Evolutionary conservation across 202 grass and related monocot genomes (phyloP).

Genomic region (Carex arenaria): DNA sequence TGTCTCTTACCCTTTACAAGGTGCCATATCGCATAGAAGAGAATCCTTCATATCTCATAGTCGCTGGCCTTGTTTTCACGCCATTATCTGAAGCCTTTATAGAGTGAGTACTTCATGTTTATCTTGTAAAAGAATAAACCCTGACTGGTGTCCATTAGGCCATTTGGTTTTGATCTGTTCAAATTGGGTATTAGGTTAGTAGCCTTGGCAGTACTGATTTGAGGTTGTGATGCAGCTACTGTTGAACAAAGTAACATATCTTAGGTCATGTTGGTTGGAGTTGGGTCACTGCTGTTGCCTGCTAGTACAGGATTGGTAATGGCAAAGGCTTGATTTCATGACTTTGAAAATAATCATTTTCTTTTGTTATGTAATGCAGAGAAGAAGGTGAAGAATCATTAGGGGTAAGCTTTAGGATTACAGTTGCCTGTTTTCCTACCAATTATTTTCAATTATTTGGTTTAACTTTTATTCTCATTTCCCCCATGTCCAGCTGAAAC

Average conservation of each 20-base stretch:
- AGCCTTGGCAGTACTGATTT: not conserved
- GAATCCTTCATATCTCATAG: conserved; percentile 87
- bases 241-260: not conserved
- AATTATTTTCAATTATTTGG: not conserved
- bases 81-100: conserved; percentile 92
- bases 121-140: conserved; percentile 2
- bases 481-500: conserved; percentile 49
- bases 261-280: not conserved
- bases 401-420: conserved; percentile 66
- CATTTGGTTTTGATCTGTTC: not conserved
- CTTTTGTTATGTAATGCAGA: conserved; percentile 41
- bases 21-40: conserved; percentile 77
- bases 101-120: conserved; percentile 55
- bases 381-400: conserved; percentile 88
- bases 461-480: conserved; percentile 6
- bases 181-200: not conserved
- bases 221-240: not conserved
- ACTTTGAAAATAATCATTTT: not conserved
- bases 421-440: conserved; percentile 14
- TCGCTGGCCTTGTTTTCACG: conserved; percentile 94
- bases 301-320: not conserved
- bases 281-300: not conserved
- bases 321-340: not conserved
- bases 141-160: not conserved
- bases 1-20: conserved; percentile 43